These are phyloP conservation scores for Solanum chilense DNA, from an alignment of 257 asterid species.

Conservation along the genomic window DNA sequence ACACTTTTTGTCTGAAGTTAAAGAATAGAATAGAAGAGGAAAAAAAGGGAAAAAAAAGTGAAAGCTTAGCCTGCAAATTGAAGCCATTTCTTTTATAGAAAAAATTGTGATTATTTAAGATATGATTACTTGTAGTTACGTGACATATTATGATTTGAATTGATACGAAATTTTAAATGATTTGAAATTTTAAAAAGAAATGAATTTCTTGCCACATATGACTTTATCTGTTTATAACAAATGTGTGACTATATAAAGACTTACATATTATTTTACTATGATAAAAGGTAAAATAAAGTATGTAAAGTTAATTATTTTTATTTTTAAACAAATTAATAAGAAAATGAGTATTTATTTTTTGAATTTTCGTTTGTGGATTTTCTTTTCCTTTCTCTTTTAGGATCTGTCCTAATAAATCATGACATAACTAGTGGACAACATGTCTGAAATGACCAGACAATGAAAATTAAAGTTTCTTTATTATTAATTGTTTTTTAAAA, in stretches of 20 bases:
- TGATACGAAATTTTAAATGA: neutral
- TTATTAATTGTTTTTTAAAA: neutral
- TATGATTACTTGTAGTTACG: neutral
- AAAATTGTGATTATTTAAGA: neutral
- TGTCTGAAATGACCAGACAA: conserved; percentile 8
- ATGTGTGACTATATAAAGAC: neutral
- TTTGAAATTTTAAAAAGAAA: neutral
- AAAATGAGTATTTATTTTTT: neutral
- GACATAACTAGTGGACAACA: conserved; percentile 7
- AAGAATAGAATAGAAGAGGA: neutral
- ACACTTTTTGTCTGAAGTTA: conserved; percentile 15
- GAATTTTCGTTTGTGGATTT: neutral
- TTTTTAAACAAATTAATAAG: neutral
- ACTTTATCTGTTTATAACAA: neutral
- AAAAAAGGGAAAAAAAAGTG: neutral
- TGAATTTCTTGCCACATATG: neutral
- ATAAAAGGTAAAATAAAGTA: neutral
- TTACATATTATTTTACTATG: neutral
- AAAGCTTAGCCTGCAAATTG: neutral
- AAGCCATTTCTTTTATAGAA: neutral
- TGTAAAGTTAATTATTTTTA: neutral
- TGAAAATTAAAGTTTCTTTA: neutral
- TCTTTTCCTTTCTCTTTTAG: neutral
- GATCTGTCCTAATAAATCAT: neutral
- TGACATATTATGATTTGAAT: neutral